Evolutionary conservation across 495 filamentous ascomycete genomes (phyloP).

Genomic region (Aeminium ludgeri): DNA sequence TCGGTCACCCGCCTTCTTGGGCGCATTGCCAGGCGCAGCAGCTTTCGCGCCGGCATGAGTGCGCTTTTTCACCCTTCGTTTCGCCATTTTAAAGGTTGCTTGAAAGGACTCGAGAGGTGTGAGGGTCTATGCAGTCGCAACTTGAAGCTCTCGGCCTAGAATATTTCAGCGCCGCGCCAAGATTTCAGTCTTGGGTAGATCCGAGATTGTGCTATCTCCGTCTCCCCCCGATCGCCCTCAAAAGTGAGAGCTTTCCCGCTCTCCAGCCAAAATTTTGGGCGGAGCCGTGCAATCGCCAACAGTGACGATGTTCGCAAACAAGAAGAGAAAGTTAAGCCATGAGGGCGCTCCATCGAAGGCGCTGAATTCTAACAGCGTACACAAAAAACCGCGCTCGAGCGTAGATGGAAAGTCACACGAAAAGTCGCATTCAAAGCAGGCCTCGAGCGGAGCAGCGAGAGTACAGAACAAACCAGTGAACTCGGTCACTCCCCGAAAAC

Average conservation of each 20-base stretch:
- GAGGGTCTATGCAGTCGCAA: too few species aligned
- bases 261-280: constrained; percentile 4
- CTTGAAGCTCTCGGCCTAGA: background rate
- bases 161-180: too few species aligned
- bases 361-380: background rate
- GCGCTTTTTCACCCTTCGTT: constrained; percentile 69
- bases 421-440: too few species aligned
- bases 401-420: background rate
- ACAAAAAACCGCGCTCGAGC: too few species aligned
- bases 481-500: too few species aligned
- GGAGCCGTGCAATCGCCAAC: background rate
- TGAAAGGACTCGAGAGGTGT: too few species aligned
- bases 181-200: background rate
- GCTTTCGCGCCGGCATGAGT: constrained; percentile 56
- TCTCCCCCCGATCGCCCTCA: background rate
- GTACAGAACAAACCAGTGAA: too few species aligned
- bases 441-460: too few species aligned
- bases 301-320: background rate
- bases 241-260: too few species aligned
- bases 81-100: constrained; percentile 44
- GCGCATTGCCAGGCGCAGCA: constrained; percentile 27
- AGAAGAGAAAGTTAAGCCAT: constrained; percentile 15
- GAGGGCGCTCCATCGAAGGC: background rate
- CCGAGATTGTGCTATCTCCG: background rate
- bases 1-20: constrained; percentile 33